Conservation (phyloP, 768 basidiomycete species). For the Trametes coccinea region DNA sequence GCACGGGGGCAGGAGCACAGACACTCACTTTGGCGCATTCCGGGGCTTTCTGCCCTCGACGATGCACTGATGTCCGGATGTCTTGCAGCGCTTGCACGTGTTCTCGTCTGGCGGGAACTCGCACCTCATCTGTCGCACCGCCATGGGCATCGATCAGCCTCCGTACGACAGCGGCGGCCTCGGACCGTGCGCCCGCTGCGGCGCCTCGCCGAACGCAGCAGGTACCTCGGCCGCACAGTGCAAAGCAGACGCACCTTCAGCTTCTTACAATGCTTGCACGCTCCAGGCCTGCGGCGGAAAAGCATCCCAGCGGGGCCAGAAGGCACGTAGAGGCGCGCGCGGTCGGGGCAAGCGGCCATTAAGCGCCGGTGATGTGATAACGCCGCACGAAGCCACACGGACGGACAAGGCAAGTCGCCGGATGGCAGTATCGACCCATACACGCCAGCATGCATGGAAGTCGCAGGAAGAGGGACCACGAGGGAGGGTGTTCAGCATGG, state of each 20-base stretch:
- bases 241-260: conserved; percentile 63
- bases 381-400: conserved; percentile 3
- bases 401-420: conserved; percentile 9
- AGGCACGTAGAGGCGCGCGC: neutral
- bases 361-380: conserved; percentile 12
- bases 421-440: conserved; percentile 7
- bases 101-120: conserved; percentile 71
- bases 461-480: neutral
- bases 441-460: conserved; percentile 1
- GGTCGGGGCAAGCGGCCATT: conserved; percentile 1
- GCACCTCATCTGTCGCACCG: conserved; percentile 73
- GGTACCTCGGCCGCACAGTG: conserved; percentile 9
- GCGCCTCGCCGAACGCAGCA: neutral
- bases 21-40: conserved; percentile 78
- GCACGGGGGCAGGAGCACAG: neutral
- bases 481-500: neutral
- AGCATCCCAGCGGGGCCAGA: neutral
- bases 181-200: neutral
- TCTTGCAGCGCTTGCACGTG: conserved; percentile 77
- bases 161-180: conserved; percentile 10
- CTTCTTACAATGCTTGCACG: conserved; percentile 85
- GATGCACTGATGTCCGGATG: conserved; percentile 73
- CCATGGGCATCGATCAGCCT: conserved; percentile 17
- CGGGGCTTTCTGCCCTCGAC: conserved; percentile 82
- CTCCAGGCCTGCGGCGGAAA: conserved; percentile 58